Evolutionary conservation across 495 filamentous ascomycete genomes (phyloP).

Genomic region (Amphirosellinia nigrospora): DNA sequence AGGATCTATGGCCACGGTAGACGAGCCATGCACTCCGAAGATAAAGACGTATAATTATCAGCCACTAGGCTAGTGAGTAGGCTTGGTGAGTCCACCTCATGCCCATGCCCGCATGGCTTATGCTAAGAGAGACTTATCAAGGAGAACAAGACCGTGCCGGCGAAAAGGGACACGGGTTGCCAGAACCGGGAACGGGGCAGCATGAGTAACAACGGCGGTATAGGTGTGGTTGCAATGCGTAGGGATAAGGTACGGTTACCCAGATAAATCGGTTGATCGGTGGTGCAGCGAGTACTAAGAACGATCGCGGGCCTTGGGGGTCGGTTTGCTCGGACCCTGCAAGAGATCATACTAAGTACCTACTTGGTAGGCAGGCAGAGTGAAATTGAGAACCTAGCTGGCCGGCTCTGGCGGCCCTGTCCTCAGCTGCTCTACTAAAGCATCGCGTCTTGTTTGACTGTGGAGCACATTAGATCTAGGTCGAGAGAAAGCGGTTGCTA

Average conservation of each 20-base stretch:
- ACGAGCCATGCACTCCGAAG: background rate
- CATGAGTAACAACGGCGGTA: slow-evolving; percentile 6
- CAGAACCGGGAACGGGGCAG: slow-evolving; percentile 17
- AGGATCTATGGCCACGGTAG: background rate
- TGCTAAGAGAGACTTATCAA: slow-evolving; percentile 4
- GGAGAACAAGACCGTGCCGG: background rate
- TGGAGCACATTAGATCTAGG: slow-evolving; percentile 13
- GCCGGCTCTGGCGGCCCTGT: slow-evolving; percentile 5
- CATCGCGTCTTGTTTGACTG: slow-evolving; percentile 11
- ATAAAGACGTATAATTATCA: slow-evolving; percentile 11
- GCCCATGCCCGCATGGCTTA: slow-evolving; percentile 7
- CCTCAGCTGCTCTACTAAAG: slow-evolving; percentile 15
- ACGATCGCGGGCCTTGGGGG: slow-evolving; percentile 5
- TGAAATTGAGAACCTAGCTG: background rate
- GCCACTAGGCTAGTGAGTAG: background rate
- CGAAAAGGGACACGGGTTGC: background rate
- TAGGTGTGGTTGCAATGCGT: slow-evolving; percentile 24
- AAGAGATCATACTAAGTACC: no score
- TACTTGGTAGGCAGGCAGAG: no score
- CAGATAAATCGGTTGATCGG: slow-evolving; percentile 15
- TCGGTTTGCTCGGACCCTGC: background rate
- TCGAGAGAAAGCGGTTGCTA: background rate
- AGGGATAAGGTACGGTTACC: background rate
- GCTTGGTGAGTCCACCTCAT: background rate
- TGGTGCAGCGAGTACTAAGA: slow-evolving; percentile 12